Percentiles rank a stretch among this genome's conserved stretches.
These are phyloP conservation scores for Pseudozyma sp. DNA, from an alignment of 1,284 basidiomycete genomes.

Conservation along the genomic window DNA sequence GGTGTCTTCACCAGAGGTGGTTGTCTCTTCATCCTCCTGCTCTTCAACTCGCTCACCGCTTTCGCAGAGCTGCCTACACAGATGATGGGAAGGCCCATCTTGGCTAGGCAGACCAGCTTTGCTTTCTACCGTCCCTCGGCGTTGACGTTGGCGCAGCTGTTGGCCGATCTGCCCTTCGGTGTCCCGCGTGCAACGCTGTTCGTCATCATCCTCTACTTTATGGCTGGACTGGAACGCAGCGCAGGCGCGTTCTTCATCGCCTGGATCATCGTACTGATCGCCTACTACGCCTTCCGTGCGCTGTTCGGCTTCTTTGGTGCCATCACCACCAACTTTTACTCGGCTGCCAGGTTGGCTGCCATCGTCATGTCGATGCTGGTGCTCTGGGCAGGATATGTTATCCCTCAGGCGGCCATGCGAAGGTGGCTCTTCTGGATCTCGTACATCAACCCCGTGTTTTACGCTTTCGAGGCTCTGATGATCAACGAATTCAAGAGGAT, in stretches of 20 bases:
- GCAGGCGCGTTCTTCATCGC: constrained; percentile 71
- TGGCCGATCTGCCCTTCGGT: constrained; percentile 70
- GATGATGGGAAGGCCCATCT: constrained; percentile 57
- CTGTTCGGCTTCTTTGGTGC: constrained; percentile 58
- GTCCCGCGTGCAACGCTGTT: constrained; percentile 69
- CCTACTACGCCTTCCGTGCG: constrained; percentile 58
- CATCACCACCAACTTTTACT: constrained; percentile 53
- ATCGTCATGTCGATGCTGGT: constrained; percentile 57
- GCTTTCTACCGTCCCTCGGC: constrained; percentile 67
- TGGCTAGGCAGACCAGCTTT: constrained; percentile 53
- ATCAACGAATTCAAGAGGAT: constrained; percentile 71
- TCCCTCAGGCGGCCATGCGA: constrained; percentile 75
- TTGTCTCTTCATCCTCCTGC: constrained; percentile 77
- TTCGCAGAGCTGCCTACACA: constrained; percentile 58
- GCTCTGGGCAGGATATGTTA: constrained; percentile 59
- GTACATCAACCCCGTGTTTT: constrained; percentile 72
- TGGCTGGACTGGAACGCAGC: constrained; percentile 47
- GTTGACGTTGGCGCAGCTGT: constrained; percentile 52
- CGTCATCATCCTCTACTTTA: constrained; percentile 69
- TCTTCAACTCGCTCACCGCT: constrained; percentile 70
- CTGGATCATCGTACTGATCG: constrained; percentile 71
- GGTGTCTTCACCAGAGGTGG: constrained; percentile 84
- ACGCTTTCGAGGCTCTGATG: constrained; percentile 79
- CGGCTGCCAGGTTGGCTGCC: constrained; percentile 56
- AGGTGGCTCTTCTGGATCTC: constrained; percentile 83